Evolutionary conservation across 257 asterid genomes (phyloP), one percentile per base, ranked within the genome.

Genomic region (Solanum etuberosum): DNA sequence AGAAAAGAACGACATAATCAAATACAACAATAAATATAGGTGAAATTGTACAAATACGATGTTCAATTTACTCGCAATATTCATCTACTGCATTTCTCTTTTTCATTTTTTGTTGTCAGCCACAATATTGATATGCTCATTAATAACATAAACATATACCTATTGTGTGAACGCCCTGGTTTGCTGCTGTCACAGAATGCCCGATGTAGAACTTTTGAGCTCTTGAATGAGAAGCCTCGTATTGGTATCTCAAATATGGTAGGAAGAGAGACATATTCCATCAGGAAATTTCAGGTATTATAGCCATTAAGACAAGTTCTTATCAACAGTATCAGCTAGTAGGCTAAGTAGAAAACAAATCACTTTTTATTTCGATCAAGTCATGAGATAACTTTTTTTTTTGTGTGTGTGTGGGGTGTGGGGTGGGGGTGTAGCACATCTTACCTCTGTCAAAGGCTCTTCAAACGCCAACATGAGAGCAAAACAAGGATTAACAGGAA

Each of bases 401-500:
- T 0, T 46, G 6, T 13, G 21, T 40, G 59, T 13, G 65, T 21
- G 65, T 6, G 63, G 23, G 61, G 61, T 1, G 61, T 7, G 67
- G 67, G 18, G 71, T 14, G 34, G 34, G 18, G 8, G 38, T 9
- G 23, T 3, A 6, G 23, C 40, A 88, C 46, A 68, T 88, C 95
- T 91, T 89, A 96, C 99, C 65, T 91, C 90, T 51, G 93, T 85
- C 90, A 96, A 90, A 89, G 98, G 98, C 87, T 92, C 92, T 86
- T 92, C 92, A 90, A 95, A 96, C 35, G 98, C 99, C 90, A 96
- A 87, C 98, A 96, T 96, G 87, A 96, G 95, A 85, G 97, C 93
- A 80, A 96, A 94, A 89, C 98, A 87, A 23, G 98, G 92, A 83
- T 57, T 46, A 88, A 88, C 92, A 85, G 98, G 95, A 87, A 96